Evolutionary conservation across 768 basidiomycete species (phyloP).

Genomic region (Mycena polygramma): DNA sequence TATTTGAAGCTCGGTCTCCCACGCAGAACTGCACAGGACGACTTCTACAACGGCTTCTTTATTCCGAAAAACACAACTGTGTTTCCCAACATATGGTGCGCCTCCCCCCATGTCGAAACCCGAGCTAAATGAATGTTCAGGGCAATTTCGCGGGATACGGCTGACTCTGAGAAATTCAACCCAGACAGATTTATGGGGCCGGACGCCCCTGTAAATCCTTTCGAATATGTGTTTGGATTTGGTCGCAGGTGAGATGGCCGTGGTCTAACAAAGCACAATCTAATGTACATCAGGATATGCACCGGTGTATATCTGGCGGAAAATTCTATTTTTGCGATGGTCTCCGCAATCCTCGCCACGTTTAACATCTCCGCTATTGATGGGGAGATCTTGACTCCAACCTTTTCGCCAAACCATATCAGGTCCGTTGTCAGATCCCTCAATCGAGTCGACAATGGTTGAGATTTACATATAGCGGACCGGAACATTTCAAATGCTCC

Average conservation of each 20-base stretch:
- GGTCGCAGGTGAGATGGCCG: neutral
- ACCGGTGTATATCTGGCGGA: neutral
- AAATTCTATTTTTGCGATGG: neutral
- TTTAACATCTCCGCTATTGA: neutral
- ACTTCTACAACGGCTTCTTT: neutral
- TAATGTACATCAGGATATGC: neutral
- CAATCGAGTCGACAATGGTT: too few relatives aligned
- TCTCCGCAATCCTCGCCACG: neutral
- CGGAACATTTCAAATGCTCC: too few relatives aligned
- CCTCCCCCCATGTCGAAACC: neutral
- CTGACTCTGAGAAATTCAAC: neutral
- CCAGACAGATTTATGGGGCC: neutral
- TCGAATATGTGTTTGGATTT: neutral
- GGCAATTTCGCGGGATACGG: neutral
- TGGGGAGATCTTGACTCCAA: neutral
- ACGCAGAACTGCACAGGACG: constrained; percentile 4
- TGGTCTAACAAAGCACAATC: neutral
- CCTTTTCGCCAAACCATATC: neutral
- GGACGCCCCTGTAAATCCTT: neutral
- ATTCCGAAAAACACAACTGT: constrained; percentile 9
- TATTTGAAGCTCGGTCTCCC: neutral
- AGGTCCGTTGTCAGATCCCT: too few relatives aligned
- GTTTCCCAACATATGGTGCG: constrained; percentile 4
- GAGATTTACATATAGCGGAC: too few relatives aligned
- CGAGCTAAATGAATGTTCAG: neutral